Evolutionary conservation across 305 asterid genomes (phyloP), one percentile per base, ranked within the genome.

Genomic region (Solanum hybrid): DNA sequence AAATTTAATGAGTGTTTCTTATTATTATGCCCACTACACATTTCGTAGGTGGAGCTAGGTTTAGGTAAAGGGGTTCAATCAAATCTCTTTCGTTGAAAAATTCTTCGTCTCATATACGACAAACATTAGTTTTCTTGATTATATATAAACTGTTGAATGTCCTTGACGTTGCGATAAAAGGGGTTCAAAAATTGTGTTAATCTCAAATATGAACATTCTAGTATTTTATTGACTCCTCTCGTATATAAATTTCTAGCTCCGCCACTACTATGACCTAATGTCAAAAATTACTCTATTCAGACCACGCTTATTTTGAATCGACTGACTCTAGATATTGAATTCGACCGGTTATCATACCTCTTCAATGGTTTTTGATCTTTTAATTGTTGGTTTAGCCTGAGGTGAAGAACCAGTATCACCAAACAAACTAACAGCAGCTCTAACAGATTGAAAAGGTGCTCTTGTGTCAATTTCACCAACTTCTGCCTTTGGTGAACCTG

Each of bases 401-500:
- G 99, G 98, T 2, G 98, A 96, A 66, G 91, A 76, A 12, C 91
- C 93, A 36, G 92, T 93, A 11, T 96, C 99, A 6, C 97, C 95
- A 51, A 98, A 98, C 78, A 96, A 90, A 92, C 95, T 95, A 3
- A 96, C 96, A 14, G 99, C 99, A 14, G 98, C 99, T 90, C 91
- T 94, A 6, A 96, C 99, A 0, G 99, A 97, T 88, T 94, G 93
- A 36, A 97, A 96, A 32, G 99, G 99, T 1, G 99, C 97, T 22
- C 98, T 92, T 4, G 99, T 98, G 90, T 98, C 99, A 37, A 97
- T 94, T 89, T 96, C 99, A 78, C 96, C 99, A 10, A 93, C 94
- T 14, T 94, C 98, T 3, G 92, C 35, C 89, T 92, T 92, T 0
- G 99, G 98, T 34, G 98, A 95, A 66, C 87, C 82, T 4, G 90